A percentile compares a stretch with the other conserved stretches of the same genome.
Evolutionary conservation across 345 rosid species (phyloP).

Genomic region (Clarkia xantiana): DNA sequence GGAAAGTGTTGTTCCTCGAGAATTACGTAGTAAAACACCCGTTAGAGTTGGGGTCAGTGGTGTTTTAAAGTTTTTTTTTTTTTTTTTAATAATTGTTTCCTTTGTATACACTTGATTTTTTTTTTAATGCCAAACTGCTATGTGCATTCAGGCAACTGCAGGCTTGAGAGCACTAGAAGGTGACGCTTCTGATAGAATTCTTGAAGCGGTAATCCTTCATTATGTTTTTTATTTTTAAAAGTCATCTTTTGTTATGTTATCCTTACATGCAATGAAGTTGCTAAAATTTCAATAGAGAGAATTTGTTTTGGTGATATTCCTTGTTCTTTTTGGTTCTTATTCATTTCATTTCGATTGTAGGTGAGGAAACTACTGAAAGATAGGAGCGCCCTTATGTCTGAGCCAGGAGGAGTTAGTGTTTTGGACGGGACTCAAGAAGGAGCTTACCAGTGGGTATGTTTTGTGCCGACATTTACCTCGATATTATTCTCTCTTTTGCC

Average conservation of each 20-base stretch:
- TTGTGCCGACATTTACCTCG: not conserved
- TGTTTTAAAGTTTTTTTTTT: not conserved
- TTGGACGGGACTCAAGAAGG: constrained; percentile 97
- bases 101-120: constrained; percentile 4
- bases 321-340: constrained; percentile 4
- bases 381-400: constrained; percentile 58
- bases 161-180: constrained; percentile 78
- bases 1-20: constrained; percentile 62
- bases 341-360: constrained; percentile 20
- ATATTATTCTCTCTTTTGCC: not conserved
- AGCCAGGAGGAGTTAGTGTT: constrained; percentile 49
- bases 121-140: constrained; percentile 7
- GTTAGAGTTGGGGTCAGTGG: constrained; percentile 88
- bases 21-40: constrained; percentile 59
- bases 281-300: not conserved
- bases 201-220: constrained; percentile 50
- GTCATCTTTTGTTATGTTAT: too few species aligned
- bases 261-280: too few species aligned
- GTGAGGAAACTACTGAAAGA: constrained; percentile 75
- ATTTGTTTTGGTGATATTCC: not conserved
- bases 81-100: not conserved
- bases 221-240: constrained; percentile 7
- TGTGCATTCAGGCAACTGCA: constrained; percentile 68
- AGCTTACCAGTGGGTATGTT: constrained; percentile 90
- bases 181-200: constrained; percentile 71